phyloP scores from a whole-genome alignment of 352 stramenopile species.

The Pythium scleroteichum region DNA sequence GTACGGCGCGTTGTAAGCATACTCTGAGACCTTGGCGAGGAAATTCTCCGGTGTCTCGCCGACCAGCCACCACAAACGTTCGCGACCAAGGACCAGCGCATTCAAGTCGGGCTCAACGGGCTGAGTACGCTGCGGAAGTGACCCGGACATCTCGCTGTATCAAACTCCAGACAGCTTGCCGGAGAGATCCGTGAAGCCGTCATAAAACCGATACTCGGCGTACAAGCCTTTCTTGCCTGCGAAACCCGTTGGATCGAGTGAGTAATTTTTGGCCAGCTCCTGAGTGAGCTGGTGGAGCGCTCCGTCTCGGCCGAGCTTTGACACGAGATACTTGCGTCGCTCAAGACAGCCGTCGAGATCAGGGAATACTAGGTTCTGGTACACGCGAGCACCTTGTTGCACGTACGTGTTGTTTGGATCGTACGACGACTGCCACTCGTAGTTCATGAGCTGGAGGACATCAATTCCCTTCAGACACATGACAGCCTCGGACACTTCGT shows the following conservation, averaged over 20 bases:
- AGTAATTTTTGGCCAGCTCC: constrained; percentile 24
- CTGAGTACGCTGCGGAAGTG: constrained; percentile 22
- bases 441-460: constrained; percentile 24
- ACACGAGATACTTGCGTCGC: constrained; percentile 13
- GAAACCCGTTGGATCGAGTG: constrained; percentile 16
- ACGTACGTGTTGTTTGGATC: constrained; percentile 21
- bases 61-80: constrained; percentile 23
- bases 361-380: constrained; percentile 19
- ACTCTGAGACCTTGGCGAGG: background rate
- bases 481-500: constrained; percentile 21
- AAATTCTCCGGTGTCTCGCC: constrained; percentile 13
- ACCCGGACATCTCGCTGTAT: constrained; percentile 23
- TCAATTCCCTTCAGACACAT: constrained; percentile 32
- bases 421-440: constrained; percentile 22
- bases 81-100: constrained; percentile 19
- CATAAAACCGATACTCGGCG: constrained; percentile 12
- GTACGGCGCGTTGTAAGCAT: constrained; percentile 13
- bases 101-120: constrained; percentile 20
- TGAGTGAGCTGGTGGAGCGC: constrained; percentile 14
- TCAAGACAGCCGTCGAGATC: constrained; percentile 24
- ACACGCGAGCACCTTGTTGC: constrained; percentile 6
- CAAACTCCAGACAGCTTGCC: constrained; percentile 23
- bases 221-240: constrained; percentile 23
- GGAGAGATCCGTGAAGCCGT: constrained; percentile 28
- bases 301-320: constrained; percentile 12